phyloP scores from a whole-genome alignment of 2,329 filamentous ascomycete genomes.

The Harringtonia aguacate region DNA sequence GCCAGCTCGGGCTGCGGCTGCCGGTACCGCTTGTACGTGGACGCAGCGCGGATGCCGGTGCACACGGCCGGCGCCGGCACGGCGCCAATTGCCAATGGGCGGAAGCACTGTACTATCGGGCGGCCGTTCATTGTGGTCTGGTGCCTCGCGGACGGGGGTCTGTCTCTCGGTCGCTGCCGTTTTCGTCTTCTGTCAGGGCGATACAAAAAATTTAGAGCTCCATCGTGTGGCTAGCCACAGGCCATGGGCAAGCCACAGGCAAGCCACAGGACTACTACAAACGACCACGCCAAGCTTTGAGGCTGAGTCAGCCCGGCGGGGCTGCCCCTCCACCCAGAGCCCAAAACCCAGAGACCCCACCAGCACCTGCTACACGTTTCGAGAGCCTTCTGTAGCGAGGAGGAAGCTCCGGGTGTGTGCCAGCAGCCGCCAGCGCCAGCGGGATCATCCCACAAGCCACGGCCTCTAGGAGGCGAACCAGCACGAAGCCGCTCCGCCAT shows the following conservation, averaged over 20 bases:
- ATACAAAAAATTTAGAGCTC: background rate
- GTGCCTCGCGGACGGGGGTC: background rate
- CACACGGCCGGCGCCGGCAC: conserved; percentile 15
- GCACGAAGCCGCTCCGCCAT: no score
- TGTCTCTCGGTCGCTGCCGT: no score
- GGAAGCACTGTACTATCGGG: conserved; percentile 7
- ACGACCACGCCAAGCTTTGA: no score
- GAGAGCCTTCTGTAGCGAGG: conserved; percentile 7
- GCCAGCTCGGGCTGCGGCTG: conserved; percentile 15
- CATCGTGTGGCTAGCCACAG: background rate
- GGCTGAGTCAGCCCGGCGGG: background rate
- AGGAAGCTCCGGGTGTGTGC: background rate
- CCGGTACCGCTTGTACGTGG: conserved; percentile 12
- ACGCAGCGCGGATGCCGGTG: conserved; percentile 29
- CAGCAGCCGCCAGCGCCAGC: background rate
- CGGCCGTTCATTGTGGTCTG: conserved; percentile 10
- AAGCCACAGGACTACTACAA: no score
- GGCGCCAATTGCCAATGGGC: conserved; percentile 29
- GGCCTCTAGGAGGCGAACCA: background rate
- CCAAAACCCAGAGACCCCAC: background rate
- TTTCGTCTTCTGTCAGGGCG: no score
- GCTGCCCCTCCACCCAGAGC: background rate
- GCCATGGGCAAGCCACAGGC: no score
- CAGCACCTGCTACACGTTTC: conserved; percentile 5
- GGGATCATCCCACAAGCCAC: background rate